Evolutionary conservation across 208 protist genomes (phyloP), one percentile per base, ranked within the genome.

Genomic region (Acanthamoeba royreba): DNA sequence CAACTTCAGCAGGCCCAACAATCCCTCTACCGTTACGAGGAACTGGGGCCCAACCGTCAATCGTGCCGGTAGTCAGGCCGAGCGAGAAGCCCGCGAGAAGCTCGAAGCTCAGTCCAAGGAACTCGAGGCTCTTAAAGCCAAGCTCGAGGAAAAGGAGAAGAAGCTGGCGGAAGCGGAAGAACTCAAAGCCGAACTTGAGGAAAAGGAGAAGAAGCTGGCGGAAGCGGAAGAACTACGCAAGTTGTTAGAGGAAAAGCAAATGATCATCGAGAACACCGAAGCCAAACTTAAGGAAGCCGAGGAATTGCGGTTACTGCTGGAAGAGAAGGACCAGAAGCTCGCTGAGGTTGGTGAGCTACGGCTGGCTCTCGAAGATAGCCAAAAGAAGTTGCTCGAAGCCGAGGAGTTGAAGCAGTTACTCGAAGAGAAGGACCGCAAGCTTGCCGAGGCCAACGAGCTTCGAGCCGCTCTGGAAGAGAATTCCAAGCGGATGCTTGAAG

Each of bases 261-360:
- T 25, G n/a, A 83, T 83, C 72, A 83, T 83, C 72, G 72, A 83
- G 42, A 45, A 83, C 43, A 83, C 72, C 38, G 42, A 83, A 45
- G 25, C 5, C 72, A 83, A 83, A 45, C 72, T 83, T 28, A 83
- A 83, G 72, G 72, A 83, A 31, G 72, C 42, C 72, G 72, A 83
- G 43, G 53, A 83, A 45, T 45, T 83, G 72, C 72, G 53, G 9
- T 22, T 42, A 11, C 43, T 83, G 42, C 72, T 83, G n/a, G 72
- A 47, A 19, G 72, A 83, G 72, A 83, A 83, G 72, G 72, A 83
- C n/a, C 72, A 45, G 25, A 83, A 83, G 72, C 72, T 83, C 0
- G 22, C 17, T 28, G 72, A 83, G 43, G 72, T 45, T 45, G 53
- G 38, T 45, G 72, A 46, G 43, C 72, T 83, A 31, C 40, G 72